Base-by-base conservation (phyloP, 768 basidiomycete genomes). In the Vishniacozyma victoriae region DNA sequence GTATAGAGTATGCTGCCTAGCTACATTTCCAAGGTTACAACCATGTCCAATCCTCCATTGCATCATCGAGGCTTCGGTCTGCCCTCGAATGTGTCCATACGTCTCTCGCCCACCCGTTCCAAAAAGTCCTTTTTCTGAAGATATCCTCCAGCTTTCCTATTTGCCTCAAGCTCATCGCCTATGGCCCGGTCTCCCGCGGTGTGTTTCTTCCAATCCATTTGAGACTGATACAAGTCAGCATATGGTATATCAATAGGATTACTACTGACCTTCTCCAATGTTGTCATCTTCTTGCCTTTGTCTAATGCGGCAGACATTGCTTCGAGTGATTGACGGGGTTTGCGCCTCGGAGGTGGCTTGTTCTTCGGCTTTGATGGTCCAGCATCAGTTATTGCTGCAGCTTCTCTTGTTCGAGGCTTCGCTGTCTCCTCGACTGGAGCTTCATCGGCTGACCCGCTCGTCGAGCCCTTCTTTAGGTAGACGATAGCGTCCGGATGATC, bases 71-170 rank as follows among this genome's bases (percentile, higher is more conserved):
- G n/a, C n/a, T n/a, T n/a, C n/a, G n/a, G n/a, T n/a, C n/a, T n/a
- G n/a, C n/a, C n/a, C n/a, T n/a, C 55, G 16, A 50, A 44, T 20
- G 50, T 39, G 22, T 41, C 49, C 16, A 46, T 44, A 38, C 57
- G 26, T 29, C 65, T 41, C 35, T 67, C 65, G 15, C 50, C 81
- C 0, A 82, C 78, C 27, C 77, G 76, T 48, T 83, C 77, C 26
- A 96, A 64, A 14, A 82, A 66, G 59, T 84, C 91, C n/a, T 79
- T 80, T 84, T 92, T 61, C 35, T 64, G 48, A 5, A 59, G 19
- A 31, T 41, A 52, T 4, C 66, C 64, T 3, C 67, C 64, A 12
- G 44, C 44, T 24, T 50, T 44, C 15, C 69, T 44, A 55, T 71
- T 67, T 1, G 55, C 53, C 7, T 50, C 57, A 3, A 71, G 59